phyloP scores from a whole-genome alignment of 768 basidiomycete genomes.

The Fistulinella prunicolor region DNA sequence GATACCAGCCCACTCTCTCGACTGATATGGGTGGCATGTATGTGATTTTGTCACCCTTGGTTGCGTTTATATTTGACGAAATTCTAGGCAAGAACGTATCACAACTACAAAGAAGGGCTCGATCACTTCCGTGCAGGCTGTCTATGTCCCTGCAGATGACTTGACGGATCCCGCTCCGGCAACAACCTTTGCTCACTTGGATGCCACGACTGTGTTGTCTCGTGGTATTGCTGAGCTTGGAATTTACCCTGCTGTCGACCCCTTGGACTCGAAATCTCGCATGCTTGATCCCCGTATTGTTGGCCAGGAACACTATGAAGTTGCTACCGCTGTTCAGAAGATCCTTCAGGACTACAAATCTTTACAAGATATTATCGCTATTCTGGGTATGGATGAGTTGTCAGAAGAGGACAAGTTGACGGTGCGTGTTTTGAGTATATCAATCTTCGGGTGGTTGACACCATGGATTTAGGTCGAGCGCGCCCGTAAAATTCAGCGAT shows the following conservation, averaged over 20 bases:
- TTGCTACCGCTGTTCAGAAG: slow-evolving; percentile 96
- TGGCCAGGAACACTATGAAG: slow-evolving; percentile 90
- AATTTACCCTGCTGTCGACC: slow-evolving; percentile 99
- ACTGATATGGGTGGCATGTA: slow-evolving; percentile 99
- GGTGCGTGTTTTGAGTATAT: slow-evolving; percentile 3
- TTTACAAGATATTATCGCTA: slow-evolving; percentile 99
- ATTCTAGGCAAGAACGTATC: slow-evolving; percentile 92
- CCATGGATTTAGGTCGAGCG: slow-evolving; percentile 73
- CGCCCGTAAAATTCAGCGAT: slow-evolving; percentile 97
- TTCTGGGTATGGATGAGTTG: slow-evolving; percentile 99
- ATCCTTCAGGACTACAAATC: slow-evolving; percentile 97
- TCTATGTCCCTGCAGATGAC: slow-evolving; percentile 99
- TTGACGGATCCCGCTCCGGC: slow-evolving; percentile 99
- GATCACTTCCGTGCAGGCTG: slow-evolving; percentile 99
- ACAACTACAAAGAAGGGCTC: slow-evolving; percentile 99
- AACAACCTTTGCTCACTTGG: slow-evolving; percentile 99
- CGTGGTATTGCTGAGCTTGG: slow-evolving; percentile 98
- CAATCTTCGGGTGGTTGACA: slow-evolving; percentile 2
- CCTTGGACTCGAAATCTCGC: slow-evolving; percentile 98
- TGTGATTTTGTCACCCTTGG: slow-evolving; percentile 27
- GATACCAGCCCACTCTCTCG: slow-evolving; percentile 99
- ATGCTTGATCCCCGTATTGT: slow-evolving; percentile 99
- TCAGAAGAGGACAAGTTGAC: slow-evolving; percentile 99
- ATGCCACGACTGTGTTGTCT: slow-evolving; percentile 98
- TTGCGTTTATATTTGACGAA: slow-evolving; percentile 7